Conservation (phyloP, 2,329 filamentous ascomycete species). For the Microascus cirrosus region DNA sequence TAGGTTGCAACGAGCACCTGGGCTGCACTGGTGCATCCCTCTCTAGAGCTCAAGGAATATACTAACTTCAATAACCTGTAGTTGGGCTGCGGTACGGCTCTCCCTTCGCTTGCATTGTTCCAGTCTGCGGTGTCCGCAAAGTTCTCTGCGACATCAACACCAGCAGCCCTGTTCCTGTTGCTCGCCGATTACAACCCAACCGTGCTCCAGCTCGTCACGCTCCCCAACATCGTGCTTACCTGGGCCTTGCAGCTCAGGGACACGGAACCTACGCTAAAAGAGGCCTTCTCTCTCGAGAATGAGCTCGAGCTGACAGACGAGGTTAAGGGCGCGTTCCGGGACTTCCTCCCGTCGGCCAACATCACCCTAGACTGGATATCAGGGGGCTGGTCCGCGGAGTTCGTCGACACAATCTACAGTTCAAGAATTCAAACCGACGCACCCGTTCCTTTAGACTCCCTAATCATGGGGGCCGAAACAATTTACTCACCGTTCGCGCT, state of each 20-base stretch:
- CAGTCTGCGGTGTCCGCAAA: conserved; percentile 38
- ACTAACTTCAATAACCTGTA: conserved; percentile 20
- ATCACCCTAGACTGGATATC: conserved; percentile 59
- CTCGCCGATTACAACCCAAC: conserved; percentile 72
- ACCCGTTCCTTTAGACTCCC: conserved; percentile 17
- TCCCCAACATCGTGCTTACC: conserved; percentile 66
- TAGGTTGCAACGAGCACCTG: background rate
- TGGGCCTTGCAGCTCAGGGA: conserved; percentile 44
- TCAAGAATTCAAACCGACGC: background rate
- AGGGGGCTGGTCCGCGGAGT: conserved; percentile 59
- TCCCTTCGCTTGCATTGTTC: conserved; percentile 63
- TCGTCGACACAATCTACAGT: conserved; percentile 46
- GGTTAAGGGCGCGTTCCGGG: conserved; percentile 46
- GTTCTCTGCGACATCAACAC: conserved; percentile 6
- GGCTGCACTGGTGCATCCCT: background rate
- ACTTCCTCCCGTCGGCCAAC: conserved; percentile 32
- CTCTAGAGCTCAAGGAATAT: background rate
- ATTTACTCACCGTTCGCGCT: conserved; percentile 72
- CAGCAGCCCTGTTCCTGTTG: conserved; percentile 41
- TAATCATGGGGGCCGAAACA: conserved; percentile 67
- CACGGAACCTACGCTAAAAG: conserved; percentile 24
- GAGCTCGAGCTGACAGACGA: conserved; percentile 54
- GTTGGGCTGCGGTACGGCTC: conserved; percentile 69
- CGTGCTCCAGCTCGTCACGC: conserved; percentile 65
- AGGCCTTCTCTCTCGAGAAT: conserved; percentile 37